Conservation (phyloP, 805 yeast species). For the Yamadazyma olivae region DNA sequence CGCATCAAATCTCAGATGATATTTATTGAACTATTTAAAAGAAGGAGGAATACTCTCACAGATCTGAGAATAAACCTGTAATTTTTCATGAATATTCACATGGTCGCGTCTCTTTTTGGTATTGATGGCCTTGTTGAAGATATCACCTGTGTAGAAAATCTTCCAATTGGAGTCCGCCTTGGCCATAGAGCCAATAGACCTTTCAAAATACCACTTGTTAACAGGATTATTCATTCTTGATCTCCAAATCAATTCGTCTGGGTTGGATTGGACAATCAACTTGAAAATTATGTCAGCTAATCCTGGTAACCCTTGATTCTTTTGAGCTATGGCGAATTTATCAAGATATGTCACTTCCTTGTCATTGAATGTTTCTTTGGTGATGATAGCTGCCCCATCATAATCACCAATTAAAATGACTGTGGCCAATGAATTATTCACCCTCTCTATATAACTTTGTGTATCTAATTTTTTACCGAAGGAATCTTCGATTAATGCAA, state of each 20-base stretch:
- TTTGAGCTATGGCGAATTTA: constrained; percentile 85
- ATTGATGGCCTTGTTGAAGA: constrained; percentile 34
- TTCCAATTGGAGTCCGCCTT: constrained; percentile 36
- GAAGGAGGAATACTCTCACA: constrained; percentile 62
- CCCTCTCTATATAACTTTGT: constrained; percentile 62
- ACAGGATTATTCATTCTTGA: constrained; percentile 85
- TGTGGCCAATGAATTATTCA: constrained; percentile 66
- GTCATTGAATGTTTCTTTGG: constrained; percentile 58
- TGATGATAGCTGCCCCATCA: constrained; percentile 91
- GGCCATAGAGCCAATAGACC: constrained; percentile 68
- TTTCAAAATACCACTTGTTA: constrained; percentile 95
- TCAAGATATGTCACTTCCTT: constrained; percentile 72
- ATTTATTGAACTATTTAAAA: too few species aligned
- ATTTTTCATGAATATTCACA: constrained; percentile 23
- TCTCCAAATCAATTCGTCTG: constrained; percentile 82
- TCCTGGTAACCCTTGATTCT: constrained; percentile 87
- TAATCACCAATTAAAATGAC: constrained; percentile 88
- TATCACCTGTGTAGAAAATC: constrained; percentile 39
- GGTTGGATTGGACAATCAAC: constrained; percentile 64
- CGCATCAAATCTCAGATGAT: too few species aligned
- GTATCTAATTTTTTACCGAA: constrained; percentile 68
- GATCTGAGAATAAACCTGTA: constrained; percentile 49
- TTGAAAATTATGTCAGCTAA: constrained; percentile 93
- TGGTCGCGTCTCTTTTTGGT: constrained; percentile 10
- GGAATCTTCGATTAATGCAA: constrained; percentile 69